Evolutionary conservation across 164 flowering plant species (phyloP).

Genomic region (Cinnamomum chago): DNA sequence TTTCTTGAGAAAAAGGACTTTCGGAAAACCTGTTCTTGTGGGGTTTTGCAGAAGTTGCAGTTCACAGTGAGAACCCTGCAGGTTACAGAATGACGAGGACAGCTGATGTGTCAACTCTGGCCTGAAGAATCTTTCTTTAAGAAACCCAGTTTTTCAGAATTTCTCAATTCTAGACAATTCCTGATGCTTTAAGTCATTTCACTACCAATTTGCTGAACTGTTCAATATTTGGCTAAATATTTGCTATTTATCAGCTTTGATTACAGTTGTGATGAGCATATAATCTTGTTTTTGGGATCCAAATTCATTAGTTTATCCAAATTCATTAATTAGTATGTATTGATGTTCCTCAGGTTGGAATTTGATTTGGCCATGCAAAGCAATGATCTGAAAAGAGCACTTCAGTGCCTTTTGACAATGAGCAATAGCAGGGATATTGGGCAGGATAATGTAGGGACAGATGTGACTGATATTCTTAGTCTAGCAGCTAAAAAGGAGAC

Average conservation of each 20-base stretch:
- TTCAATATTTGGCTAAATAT: not conserved
- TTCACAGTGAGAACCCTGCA: not conserved
- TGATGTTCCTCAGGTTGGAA: constrained; percentile 57
- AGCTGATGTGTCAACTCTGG: not conserved
- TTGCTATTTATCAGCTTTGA: not conserved
- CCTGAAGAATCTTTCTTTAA: not conserved
- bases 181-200: not conserved
- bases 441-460: constrained; percentile 60
- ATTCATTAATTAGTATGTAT: not conserved
- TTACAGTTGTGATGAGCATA: not conserved
- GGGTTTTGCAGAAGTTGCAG: not conserved
- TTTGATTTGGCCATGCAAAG: constrained; percentile 98
- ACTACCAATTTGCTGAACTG: not conserved
- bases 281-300: not conserved
- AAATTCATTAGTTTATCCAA: not conserved
- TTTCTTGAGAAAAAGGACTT: not conserved
- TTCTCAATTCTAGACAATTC: not conserved
- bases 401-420: constrained; percentile 92
- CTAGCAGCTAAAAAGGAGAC: constrained; percentile 69
- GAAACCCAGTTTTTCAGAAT: not conserved
- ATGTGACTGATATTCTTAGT: constrained; percentile 75
- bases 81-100: not conserved
- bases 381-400: constrained; percentile 91
- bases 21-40: not conserved
- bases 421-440: constrained; percentile 96